Evolutionary conservation across 257 asterid species (phyloP).

Genomic region (Asclepias syriaca): DNA sequence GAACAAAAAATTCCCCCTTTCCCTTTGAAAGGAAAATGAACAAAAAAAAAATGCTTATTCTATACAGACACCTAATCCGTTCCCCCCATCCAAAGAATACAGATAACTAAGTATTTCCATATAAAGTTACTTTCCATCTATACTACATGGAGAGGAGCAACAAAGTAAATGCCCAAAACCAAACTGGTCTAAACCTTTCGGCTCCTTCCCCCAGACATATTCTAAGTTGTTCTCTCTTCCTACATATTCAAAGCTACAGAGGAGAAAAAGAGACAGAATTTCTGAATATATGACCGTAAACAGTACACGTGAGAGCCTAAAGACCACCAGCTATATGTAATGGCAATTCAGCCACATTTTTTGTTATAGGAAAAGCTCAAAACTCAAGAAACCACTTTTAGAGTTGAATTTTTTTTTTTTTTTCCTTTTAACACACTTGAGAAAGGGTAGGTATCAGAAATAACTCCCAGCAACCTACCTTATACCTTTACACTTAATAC

Average conservation of each 20-base stretch:
- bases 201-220: not conserved
- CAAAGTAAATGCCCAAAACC: not conserved
- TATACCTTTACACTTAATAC: not conserved
- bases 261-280: not conserved
- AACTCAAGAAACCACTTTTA: not conserved
- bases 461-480: not conserved
- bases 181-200: not conserved
- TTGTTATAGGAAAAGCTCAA: not conserved
- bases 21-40: too few species aligned
- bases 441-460: not conserved
- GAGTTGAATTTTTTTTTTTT: not conserved
- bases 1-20: too few species aligned
- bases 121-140: not conserved
- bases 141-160: not conserved
- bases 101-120: too few species aligned
- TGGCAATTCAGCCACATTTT: not conserved
- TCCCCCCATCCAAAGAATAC: too few species aligned
- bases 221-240: not conserved
- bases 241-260: not conserved
- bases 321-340: not conserved
- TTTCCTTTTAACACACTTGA: not conserved
- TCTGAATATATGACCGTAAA: not conserved
- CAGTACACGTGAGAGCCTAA: not conserved
- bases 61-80: too few species aligned
- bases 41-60: too few species aligned